Evolutionary conservation across 169 alveolate genomes (phyloP), one percentile per base, ranked within the genome.

Genomic region (Plasmodium gonderi): DNA sequence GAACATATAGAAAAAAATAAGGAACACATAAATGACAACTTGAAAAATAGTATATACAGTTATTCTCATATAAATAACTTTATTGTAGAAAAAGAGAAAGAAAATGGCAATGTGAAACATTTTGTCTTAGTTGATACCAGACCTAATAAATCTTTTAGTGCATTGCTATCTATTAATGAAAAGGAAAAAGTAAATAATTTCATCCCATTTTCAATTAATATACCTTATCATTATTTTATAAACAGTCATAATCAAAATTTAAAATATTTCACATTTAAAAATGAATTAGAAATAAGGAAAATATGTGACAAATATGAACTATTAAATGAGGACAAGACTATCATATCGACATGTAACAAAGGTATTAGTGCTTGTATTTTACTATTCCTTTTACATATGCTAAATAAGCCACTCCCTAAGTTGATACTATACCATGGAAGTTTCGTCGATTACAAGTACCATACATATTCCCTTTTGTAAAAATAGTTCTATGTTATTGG

Each of bases 221-320:
- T 85, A 74, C 92, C 85, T 38, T 85, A 85, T 85, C 64, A 74
- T 23, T 67, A 74, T 85, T 85, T 82, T 47, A 49, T 82, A 69
- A 72, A 40, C 11, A 17, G 54, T 14, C 81, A 82, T 51, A 14
- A 82, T 47, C 74, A 82, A 60, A 69, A 42, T 29, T 69, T n/a
- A 17, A 82, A 82, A 82, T 82, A 69, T 82, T 47, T 82, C 5
- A 82, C 92, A 20, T 82, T 82, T 82, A 82, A 82, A 82, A 82
- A 49, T 44, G 75, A 69, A 26, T 17, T 40, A 23, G 92, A 82
- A 40, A 47, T 82, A 69, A 82, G 8, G 65, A 69, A 69, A 0
- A 47, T 85, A 26, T 75, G 65, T 29, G 87, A 85, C 45, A 26
- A 74, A 17, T 74, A 85, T 23, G 92, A 60, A 29, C 78, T 85